phyloP scores from a whole-genome alignment of 306 rosid genomes.

The Ochetophila trinervis region DNA sequence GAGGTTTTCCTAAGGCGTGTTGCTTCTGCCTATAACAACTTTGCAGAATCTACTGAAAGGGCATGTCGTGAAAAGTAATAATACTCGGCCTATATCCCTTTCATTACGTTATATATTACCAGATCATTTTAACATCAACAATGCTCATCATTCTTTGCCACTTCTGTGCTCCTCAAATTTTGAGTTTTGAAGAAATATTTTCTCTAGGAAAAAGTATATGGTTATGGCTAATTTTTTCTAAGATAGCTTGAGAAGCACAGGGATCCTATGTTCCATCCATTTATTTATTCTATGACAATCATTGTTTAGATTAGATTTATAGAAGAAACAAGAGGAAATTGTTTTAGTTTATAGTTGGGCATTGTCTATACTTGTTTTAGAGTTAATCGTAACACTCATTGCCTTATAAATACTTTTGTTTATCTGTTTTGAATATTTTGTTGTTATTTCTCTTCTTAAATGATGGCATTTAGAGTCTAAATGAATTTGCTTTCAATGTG shows the following conservation, averaged over 20 bases:
- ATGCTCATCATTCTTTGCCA: not conserved
- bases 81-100: slow-evolving; percentile 27
- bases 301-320: too few species aligned
- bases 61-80: slow-evolving; percentile 90
- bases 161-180: not conserved
- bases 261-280: not conserved
- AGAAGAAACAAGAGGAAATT: too few species aligned
- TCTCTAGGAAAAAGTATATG: not conserved
- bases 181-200: not conserved
- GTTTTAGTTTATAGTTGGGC: too few species aligned
- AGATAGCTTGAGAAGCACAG: not conserved
- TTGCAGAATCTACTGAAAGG: slow-evolving; percentile 86
- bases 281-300: too few species aligned
- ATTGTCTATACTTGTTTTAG: too few species aligned
- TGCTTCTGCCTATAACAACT: slow-evolving; percentile 84
- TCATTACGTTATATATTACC: not conserved
- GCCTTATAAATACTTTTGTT: too few species aligned
- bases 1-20: slow-evolving; percentile 91
- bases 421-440: too few species aligned
- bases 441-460: too few species aligned
- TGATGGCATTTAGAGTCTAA: too few species aligned
- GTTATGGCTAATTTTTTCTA: not conserved
- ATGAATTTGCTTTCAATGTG: too few species aligned
- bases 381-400: too few species aligned
- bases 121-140: not conserved